These are phyloP conservation scores for Heterobasidion parviporum DNA, from an alignment of 1,284 basidiomycete genomes.

Conservation along the genomic window DNA sequence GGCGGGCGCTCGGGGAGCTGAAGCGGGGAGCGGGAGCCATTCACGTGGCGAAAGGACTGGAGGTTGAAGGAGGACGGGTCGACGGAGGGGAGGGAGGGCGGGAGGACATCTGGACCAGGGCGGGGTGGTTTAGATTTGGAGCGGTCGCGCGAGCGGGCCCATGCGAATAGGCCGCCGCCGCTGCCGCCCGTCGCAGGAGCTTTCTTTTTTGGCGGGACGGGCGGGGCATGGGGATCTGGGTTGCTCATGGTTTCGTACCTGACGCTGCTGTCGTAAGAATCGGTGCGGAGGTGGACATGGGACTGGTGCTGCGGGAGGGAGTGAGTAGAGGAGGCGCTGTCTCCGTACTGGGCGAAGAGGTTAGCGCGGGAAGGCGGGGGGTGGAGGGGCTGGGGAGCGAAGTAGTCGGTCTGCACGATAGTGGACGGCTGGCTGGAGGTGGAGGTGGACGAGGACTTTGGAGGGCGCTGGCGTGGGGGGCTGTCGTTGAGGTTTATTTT, in stretches of 20 bases:
- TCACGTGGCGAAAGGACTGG: constrained; percentile 61
- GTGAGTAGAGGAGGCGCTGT: neutral
- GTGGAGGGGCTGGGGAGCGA: neutral
- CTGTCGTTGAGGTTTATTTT: neutral
- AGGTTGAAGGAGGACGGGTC: constrained; percentile 39
- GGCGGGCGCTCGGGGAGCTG: constrained; percentile 13
- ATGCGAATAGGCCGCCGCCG: constrained; percentile 42
- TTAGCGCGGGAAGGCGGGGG: neutral
- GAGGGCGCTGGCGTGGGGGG: neutral
- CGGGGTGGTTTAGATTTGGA: constrained; percentile 29
- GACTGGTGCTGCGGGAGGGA: neutral
- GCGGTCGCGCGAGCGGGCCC: constrained; percentile 18
- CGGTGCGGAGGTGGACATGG: neutral
- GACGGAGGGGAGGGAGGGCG: constrained; percentile 2
- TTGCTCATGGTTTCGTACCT: neutral
- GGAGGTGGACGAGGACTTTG: neutral
- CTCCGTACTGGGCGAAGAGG: neutral
- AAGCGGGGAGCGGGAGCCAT: constrained; percentile 18
- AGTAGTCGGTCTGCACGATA: neutral
- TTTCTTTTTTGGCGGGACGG: neutral
- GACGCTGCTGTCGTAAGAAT: neutral
- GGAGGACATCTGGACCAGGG: constrained; percentile 9
- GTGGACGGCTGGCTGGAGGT: neutral
- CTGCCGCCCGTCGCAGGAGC: neutral
- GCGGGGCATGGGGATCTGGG: neutral